phyloP scores from a whole-genome alignment of 2,329 filamentous ascomycete genomes.

The Scedosporium dehoogii region DNA sequence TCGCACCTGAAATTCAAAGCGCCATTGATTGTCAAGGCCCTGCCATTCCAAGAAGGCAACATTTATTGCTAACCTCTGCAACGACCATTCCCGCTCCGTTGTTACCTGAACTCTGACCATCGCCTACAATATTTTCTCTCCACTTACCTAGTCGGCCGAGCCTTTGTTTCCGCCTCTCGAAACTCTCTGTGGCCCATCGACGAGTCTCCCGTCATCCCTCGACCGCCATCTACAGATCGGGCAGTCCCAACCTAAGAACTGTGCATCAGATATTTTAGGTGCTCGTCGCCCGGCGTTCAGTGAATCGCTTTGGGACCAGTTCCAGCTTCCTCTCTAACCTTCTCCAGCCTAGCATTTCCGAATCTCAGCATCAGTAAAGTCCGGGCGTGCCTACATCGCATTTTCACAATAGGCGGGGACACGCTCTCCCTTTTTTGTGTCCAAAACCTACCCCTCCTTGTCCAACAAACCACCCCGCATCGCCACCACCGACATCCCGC shows the following conservation, averaged over 20 bases:
- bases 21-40: not conserved
- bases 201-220: not conserved
- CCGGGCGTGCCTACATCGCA: not conserved
- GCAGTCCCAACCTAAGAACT: not conserved
- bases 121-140: not conserved
- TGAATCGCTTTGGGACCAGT: not conserved
- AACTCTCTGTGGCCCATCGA: not conserved
- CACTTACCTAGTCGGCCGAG: not conserved
- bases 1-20: not conserved
- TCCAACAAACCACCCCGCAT: constrained; percentile 5
- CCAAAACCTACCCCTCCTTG: not conserved
- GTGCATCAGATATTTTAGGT: no score
- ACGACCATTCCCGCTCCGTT: no score
- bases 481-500: not conserved
- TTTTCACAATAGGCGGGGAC: not conserved
- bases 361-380: not conserved
- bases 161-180: not conserved
- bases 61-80: not conserved
- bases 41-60: not conserved
- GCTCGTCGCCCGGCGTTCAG: not conserved
- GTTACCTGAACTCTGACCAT: not conserved
- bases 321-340: not conserved
- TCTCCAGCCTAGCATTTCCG: not conserved
- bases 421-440: not conserved
- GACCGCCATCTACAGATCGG: not conserved